A percentile compares a stretch with the other conserved stretches of the same genome.
phyloP scores from a whole-genome alignment of 495 filamentous ascomycete genomes.

The Parachaetomium inaequale region DNA sequence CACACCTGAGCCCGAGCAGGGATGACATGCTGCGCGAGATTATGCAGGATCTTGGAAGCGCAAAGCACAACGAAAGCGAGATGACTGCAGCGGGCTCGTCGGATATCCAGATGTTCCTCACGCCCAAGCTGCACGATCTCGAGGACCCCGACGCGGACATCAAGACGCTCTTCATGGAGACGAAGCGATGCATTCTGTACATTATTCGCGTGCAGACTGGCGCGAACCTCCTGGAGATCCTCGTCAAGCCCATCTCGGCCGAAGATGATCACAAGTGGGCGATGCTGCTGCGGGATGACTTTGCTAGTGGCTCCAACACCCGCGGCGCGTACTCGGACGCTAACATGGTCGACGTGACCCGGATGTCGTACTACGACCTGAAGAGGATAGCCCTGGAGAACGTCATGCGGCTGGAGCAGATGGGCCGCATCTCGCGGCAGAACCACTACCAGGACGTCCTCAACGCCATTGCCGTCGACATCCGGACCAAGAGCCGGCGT shows the following conservation, averaged over 20 bases:
- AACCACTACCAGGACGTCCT: conserved; percentile 96
- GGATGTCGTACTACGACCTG: conserved; percentile 86
- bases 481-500: conserved; percentile 91
- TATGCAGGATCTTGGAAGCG: conserved; percentile 86
- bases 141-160: conserved; percentile 91
- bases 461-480: conserved; percentile 94
- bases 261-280: conserved; percentile 93
- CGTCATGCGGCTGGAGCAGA: conserved; percentile 79
- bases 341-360: conserved; percentile 81
- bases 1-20: conserved; percentile 66
- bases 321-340: conserved; percentile 88
- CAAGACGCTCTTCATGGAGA: conserved; percentile 94
- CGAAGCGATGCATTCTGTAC: conserved; percentile 94
- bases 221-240: conserved; percentile 87
- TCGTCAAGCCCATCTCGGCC: conserved; percentile 78
- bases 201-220: conserved; percentile 96
- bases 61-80: conserved; percentile 91
- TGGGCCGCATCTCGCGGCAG: conserved; percentile 80
- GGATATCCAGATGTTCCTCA: conserved; percentile 88
- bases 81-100: conserved; percentile 80
- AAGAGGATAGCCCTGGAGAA: conserved; percentile 94
- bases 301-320: conserved; percentile 61
- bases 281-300: conserved; percentile 76
- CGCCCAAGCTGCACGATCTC: conserved; percentile 83
- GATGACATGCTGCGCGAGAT: conserved; percentile 92